Evolutionary conservation across 1,139 yeast species (phyloP).

Genomic region (Schwanniomyces etchellsii): DNA sequence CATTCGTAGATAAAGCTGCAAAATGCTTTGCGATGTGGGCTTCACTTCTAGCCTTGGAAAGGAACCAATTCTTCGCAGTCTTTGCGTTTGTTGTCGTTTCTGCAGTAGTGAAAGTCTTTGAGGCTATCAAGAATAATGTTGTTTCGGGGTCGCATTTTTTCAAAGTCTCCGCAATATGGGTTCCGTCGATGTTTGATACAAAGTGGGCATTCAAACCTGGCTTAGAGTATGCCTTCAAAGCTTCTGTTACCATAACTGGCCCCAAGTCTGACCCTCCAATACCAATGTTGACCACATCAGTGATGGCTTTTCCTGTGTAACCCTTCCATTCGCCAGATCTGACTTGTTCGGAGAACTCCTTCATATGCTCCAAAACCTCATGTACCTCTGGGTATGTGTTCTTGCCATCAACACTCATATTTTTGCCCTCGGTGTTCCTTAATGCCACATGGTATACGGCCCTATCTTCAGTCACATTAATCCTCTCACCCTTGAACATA

Average conservation of each 20-base stretch:
- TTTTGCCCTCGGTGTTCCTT: slow-evolving; percentile 81
- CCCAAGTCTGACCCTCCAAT: slow-evolving; percentile 99
- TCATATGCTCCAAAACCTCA: slow-evolving; percentile 88
- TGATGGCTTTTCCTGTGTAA: slow-evolving; percentile 89
- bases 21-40: slow-evolving; percentile 90
- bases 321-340: slow-evolving; percentile 96
- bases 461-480: slow-evolving; percentile 92
- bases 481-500: slow-evolving; percentile 88
- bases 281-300: slow-evolving; percentile 94
- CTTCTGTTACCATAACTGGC: slow-evolving; percentile 99
- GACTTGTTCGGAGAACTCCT: slow-evolving; percentile 83
- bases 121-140: slow-evolving; percentile 89
- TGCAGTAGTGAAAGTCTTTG: slow-evolving; percentile 98
- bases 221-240: slow-evolving; percentile 82
- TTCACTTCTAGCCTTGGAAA: slow-evolving; percentile 60
- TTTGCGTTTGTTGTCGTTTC: slow-evolving; percentile 96
- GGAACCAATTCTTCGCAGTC: slow-evolving; percentile 92
- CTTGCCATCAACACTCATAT: slow-evolving; percentile 82
- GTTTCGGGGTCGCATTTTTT: slow-evolving; percentile 80
- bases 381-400: slow-evolving; percentile 90
- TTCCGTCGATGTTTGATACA: slow-evolving; percentile 97
- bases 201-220: slow-evolving; percentile 78
- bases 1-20: slow-evolving; percentile 94
- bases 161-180: slow-evolving; percentile 89
- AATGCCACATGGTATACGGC: slow-evolving; percentile 96